These are phyloP conservation scores for Solanum medicagineum DNA, from an alignment of 257 asterid genomes.

Conservation along the genomic window DNA sequence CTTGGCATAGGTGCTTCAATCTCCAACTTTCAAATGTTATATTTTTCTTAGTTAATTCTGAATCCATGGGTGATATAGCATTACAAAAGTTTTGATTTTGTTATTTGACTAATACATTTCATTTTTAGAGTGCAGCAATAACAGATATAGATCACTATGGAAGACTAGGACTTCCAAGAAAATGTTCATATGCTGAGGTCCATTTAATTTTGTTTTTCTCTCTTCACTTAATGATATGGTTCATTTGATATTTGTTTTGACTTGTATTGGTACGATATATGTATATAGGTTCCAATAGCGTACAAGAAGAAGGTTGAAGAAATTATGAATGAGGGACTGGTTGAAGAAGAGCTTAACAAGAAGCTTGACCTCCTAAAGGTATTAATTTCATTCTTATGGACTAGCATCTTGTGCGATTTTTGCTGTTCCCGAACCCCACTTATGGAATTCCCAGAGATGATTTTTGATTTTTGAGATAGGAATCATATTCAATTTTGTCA, in stretches of 20 bases:
- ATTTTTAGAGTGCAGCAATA: conserved; percentile 63
- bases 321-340: conserved; percentile 27
- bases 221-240: neutral
- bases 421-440: too few relatives aligned
- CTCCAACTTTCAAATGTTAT: too few relatives aligned
- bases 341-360: conserved; percentile 37
- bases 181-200: conserved; percentile 65
- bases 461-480: conserved; percentile 5
- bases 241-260: neutral
- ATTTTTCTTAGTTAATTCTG: too few relatives aligned
- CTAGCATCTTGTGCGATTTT: too few relatives aligned
- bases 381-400: neutral
- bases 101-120: neutral
- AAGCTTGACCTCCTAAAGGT: conserved; percentile 53
- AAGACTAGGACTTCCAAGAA: conserved; percentile 39
- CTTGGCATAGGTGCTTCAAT: conserved; percentile 52
- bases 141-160: conserved; percentile 77
- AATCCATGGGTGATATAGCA: too few relatives aligned
- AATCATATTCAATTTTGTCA: conserved; percentile 50
- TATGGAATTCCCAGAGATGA: too few relatives aligned
- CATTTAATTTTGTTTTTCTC: neutral
- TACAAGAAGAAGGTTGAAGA: conserved; percentile 40
- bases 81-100: too few relatives aligned
- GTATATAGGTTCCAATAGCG: conserved; percentile 49
- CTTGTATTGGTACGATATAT: conserved; percentile 6